Base-by-base conservation (phyloP, 331 rosid genomes). In the Malus hybrid region DNA sequence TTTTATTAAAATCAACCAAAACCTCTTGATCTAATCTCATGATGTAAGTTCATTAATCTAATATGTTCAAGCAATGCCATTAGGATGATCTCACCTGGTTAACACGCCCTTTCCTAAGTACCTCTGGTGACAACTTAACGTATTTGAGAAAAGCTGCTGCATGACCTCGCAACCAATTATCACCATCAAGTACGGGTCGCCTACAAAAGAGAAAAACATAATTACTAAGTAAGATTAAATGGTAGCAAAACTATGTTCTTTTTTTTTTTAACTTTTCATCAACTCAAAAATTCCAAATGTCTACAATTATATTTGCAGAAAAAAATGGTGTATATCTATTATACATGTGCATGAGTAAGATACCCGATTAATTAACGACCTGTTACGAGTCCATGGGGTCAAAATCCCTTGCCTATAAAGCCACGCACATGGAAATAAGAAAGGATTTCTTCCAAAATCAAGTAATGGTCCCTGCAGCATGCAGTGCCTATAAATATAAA, bases 91-190 rank as follows among this genome's bases (percentile, higher is more conserved):
- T 84, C 61, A 91, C 98, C 98, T 93, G 98, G 79, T 78, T 93
- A 75, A 93, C 92, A 79, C 96, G 87, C 66, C 98, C 98, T 69
- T 84, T 88, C 70, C 97, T 86, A 66, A 93, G 93, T 30, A 81
- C 93, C 63, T 88, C 90, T 33, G 98, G 93, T 56, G 97, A 84
- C 80, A 93, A 82, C 62, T 89, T 71, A 10, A 82, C 85, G 77
- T 91, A 87, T 81, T 87, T 89, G 36, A 93, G 80, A 84, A 91
- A 93, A 68, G 98, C 98, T 9, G 97, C 90, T 29, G 98, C 97
- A 87, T 93, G 97, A 66, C 98, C 98, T 77, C 98, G 87, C 96
- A 95, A 88, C 93, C 97, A 93, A 84, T 93, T 93, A 89, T 93
- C 98, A 69, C 98, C 98, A 56, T 83, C 87, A 85, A 93, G 82